phyloP scores from a whole-genome alignment of 331 rosid genomes.

The Prunus yedoensis region DNA sequence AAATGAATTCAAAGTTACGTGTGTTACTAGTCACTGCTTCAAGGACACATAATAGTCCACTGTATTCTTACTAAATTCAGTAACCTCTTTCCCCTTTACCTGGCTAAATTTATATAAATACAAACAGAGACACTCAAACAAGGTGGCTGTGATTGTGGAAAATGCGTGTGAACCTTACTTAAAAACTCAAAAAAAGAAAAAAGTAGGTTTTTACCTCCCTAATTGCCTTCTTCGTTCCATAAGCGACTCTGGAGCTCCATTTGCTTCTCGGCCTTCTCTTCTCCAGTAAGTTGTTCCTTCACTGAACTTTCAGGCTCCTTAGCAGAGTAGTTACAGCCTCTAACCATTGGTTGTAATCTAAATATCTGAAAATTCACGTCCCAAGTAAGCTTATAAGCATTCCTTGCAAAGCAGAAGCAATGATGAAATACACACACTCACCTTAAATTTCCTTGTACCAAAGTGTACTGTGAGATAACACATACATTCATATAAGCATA shows the following conservation, averaged over 20 bases:
- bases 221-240: conserved; percentile 61
- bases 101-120: not conserved
- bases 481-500: not conserved
- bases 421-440: not conserved
- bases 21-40: not conserved
- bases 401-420: conserved; percentile 14
- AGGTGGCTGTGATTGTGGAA: not conserved
- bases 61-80: not conserved
- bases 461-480: not conserved
- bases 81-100: not conserved
- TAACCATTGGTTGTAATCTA: conserved; percentile 75
- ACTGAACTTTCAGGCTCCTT: conserved; percentile 37
- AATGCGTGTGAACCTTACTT: not conserved
- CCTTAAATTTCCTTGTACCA: not conserved
- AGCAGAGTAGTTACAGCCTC: conserved; percentile 33
- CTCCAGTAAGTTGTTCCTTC: conserved; percentile 37
- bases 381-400: conserved; percentile 11
- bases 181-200: not conserved
- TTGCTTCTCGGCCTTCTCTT: conserved; percentile 28
- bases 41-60: not conserved
- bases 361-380: conserved; percentile 51
- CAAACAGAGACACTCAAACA: not conserved
- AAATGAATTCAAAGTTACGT: not conserved
- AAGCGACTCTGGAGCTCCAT: conserved; percentile 35
- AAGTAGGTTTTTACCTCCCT: conserved; percentile 37